Conservation (phyloP, 2,329 filamentous ascomycete species). For the Tympanopsis confertula region DNA sequence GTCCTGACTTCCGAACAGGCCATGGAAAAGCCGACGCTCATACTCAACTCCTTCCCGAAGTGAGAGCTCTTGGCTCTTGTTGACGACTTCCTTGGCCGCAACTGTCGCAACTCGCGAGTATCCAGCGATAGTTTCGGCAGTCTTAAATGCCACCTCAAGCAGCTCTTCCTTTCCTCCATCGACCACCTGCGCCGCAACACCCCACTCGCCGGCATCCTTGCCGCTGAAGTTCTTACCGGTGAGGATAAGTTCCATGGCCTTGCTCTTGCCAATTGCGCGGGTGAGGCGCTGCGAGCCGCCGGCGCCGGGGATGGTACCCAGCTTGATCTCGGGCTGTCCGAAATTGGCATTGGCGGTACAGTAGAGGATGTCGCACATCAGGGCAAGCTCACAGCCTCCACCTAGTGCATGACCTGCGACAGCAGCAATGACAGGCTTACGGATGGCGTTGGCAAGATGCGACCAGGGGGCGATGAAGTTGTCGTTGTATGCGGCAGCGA, state of each 20-base stretch:
- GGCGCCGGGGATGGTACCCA: slow-evolving; percentile 15
- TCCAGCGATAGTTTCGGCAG: slow-evolving; percentile 24
- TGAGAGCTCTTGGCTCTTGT: slow-evolving; percentile 18
- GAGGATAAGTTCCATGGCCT: slow-evolving; percentile 31
- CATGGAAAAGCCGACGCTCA: slow-evolving; percentile 1
- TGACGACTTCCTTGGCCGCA: slow-evolving; percentile 29
- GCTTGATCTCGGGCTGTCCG: slow-evolving; percentile 18
- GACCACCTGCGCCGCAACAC: slow-evolving; percentile 24
- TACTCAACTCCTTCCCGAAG: background rate
- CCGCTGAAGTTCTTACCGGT: slow-evolving; percentile 24
- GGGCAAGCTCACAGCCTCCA: slow-evolving; percentile 4
- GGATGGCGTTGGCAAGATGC: slow-evolving; percentile 11
- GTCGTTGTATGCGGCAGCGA: slow-evolving; percentile 26
- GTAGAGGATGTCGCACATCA: slow-evolving; percentile 23
- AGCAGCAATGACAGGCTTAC: slow-evolving; percentile 34
- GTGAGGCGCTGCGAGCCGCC: slow-evolving; percentile 19
- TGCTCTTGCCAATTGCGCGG: slow-evolving; percentile 20
- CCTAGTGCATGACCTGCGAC: slow-evolving; percentile 37
- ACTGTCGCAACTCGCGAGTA: slow-evolving; percentile 25
- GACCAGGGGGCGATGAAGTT: slow-evolving; percentile 10
- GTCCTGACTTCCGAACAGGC: slow-evolving; percentile 3
- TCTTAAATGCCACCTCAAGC: slow-evolving; percentile 20
- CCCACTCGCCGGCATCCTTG: slow-evolving; percentile 22
- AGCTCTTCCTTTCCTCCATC: slow-evolving; percentile 15
- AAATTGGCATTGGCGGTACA: slow-evolving; percentile 12